Evolutionary conservation across 208 protist genomes (phyloP), one percentile per base, ranked within the genome.

Genomic region (Wallacemonas sp.): DNA sequence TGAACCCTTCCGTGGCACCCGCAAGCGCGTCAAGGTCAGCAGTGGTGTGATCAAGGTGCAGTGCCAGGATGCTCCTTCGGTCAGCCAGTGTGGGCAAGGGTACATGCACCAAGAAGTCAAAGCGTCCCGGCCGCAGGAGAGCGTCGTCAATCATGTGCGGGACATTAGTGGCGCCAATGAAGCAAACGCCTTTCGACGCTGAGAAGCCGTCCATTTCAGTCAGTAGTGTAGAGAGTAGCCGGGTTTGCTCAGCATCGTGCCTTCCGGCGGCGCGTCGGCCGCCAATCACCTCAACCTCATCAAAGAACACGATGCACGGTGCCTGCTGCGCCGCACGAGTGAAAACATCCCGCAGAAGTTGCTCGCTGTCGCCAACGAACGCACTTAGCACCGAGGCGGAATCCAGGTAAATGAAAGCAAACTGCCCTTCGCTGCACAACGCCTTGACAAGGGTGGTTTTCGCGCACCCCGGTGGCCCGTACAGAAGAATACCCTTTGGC

Each of bases 171-270:
- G 93, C 91, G 8, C 90, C 93, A 2, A 97, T 81, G 68, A 97
- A 94, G 65, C 87, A 96, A 0, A 97, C 88, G 2, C 79, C 87
- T 24, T 34, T 50, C 8, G 68, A 65, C n/a, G 77, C 70, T 22
- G 94, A 72, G 62, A 99, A 92, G 19, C 98, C 98, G 76, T 99
- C 98, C 85, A 99, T 96, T 76, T 99, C 98, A 13, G 96, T 99
- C 8, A 99, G 69, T 22, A 99, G 71, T 3, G 97, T 99, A 12
- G 97, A 98, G 19, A 99, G 78, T 1, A 99, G 84, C 12, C 97
- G 82, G 29, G 87, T 80, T 27, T 89, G 63, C 58, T 85, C 79
- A 19, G 32, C 54, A n/a, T 83, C 70, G 34, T 50, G 42, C 26
- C 60, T 37, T 5, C 67, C 75, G 9, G 52, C 19, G 2, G 22